A percentile compares a stretch with the other conserved stretches of the same genome.
phyloP scores from a whole-genome alignment of 352 stramenopile genomes.

The Paralagenidium karlingii region DNA sequence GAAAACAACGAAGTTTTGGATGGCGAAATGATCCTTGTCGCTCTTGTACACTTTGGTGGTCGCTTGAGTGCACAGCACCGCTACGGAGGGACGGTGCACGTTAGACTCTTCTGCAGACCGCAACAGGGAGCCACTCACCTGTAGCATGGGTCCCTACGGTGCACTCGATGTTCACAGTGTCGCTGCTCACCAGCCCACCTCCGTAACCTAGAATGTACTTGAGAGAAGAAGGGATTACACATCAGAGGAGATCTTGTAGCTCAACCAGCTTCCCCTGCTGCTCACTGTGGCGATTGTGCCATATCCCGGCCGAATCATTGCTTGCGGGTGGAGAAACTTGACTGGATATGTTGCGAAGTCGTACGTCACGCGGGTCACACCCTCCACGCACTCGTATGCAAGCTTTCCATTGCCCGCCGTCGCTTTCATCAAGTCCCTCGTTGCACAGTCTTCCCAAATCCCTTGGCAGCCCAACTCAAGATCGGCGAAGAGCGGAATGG shows the following conservation, averaged over 20 bases:
- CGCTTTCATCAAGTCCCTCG: too few species aligned
- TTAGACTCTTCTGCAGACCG: conserved; percentile 1
- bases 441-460: too few species aligned
- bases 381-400: conserved; percentile 57
- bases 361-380: conserved; percentile 43
- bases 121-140: conserved; percentile 17
- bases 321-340: conserved; percentile 75
- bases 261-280: background rate
- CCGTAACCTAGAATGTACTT: conserved; percentile 81
- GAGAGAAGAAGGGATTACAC: background rate
- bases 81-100: conserved; percentile 7
- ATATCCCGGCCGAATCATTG: conserved; percentile 37
- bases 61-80: conserved; percentile 64
- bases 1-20: conserved; percentile 36
- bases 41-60: conserved; percentile 85
- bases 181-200: conserved; percentile 64
- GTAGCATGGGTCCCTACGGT: conserved; percentile 21
- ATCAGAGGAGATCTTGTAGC: background rate
- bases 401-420: conserved; percentile 44
- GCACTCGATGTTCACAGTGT: conserved; percentile 55
- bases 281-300: conserved; percentile 67
- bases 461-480: too few species aligned
- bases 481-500: too few species aligned
- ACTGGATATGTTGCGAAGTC: conserved; percentile 77
- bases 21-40: conserved; percentile 24